Conservation (phyloP, 805 yeast genomes). For the Candida caryicola region DNA sequence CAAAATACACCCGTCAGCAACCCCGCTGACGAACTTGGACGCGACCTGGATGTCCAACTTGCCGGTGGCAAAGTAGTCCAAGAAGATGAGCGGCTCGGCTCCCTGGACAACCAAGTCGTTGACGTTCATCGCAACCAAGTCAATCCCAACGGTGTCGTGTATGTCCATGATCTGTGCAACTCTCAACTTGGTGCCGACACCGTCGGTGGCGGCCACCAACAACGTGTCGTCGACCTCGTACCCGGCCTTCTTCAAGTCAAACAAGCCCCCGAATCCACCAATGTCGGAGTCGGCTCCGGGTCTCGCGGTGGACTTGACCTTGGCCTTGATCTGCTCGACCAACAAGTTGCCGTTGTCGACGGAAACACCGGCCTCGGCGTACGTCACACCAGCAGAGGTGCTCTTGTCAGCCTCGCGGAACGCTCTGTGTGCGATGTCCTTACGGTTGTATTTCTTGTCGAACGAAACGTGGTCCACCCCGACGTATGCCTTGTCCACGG, state of each 20-base stretch:
- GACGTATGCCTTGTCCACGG: conserved; percentile 80
- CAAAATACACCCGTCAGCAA: conserved; percentile 90
- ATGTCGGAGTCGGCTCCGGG: conserved; percentile 97
- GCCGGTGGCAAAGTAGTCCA: conserved; percentile 96
- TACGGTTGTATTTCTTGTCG: conserved; percentile 76
- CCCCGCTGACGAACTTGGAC: conserved; percentile 87
- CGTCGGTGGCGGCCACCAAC: conserved; percentile 96
- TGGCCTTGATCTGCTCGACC: conserved; percentile 85
- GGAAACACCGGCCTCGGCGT: conserved; percentile 95
- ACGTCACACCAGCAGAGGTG: conserved; percentile 55
- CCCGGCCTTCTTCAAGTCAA: conserved; percentile 87
- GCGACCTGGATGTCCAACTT: conserved; percentile 82
- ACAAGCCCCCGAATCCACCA: conserved; percentile 98
- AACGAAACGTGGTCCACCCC: conserved; percentile 80
- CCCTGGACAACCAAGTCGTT: conserved; percentile 98
- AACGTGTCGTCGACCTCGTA: conserved; percentile 75
- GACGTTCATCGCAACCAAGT: conserved; percentile 98
- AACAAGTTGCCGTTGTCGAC: conserved; percentile 92
- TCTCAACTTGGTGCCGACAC: conserved; percentile 96
- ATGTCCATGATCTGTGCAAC: conserved; percentile 87
- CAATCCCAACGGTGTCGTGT: conserved; percentile 98
- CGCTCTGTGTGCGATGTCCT: conserved; percentile 95
- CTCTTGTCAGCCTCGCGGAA: conserved; percentile 53
- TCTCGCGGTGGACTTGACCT: conserved; percentile 89
- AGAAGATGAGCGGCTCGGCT: conserved; percentile 93